Evolutionary conservation across 306 rosid genomes (phyloP), one percentile per base, ranked within the genome.

Genomic region (Trifolium fragiferum): DNA sequence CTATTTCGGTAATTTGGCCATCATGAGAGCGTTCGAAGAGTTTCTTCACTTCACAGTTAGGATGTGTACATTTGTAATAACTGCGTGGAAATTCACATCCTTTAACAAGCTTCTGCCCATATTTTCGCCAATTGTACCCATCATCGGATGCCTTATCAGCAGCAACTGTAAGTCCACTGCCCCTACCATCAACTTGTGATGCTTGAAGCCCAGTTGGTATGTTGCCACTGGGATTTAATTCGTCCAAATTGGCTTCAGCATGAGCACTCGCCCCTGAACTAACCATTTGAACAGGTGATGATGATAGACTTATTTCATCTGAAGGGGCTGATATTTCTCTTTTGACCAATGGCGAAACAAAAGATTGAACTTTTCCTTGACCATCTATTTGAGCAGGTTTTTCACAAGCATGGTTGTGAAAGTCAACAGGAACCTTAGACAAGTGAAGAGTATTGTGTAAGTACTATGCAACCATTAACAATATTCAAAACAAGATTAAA

Each of bases 21-120:
- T 92, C 97, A 73, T 95, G 93, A 70, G 99, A 90, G 64, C 98
- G 96, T 78, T 95, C 99, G 67, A 95, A 95, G 43, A 95, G 85
- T 82, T 95, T 95, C 83, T 95, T 95, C 83, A 95, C 99, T 89
- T 95, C 99, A 86, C 99, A 95, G 76, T 87, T 89, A 65, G 99
- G 99, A 73, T 94, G 93, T 37, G 99, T 94, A 21, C 99, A 94
- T 85, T 94, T 94, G 89, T 94, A 94, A 82, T 94, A 94, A 86
- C 99, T 92, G 70, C 99, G 97, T 1, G 99, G 99, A 78, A 92
- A 94, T 82, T 94, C 96, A 82, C 99, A 88, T 76, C 99, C 99
- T 82, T 92, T 94, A 76, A 94, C 99, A 67, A 84, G 97, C 69
- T 94, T 94, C 79, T 94, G 99, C 73, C 99, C 99, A 82, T 94